Percentiles rank a stretch among this genome's conserved stretches.
Evolutionary conservation across 2,329 filamentous ascomycete genomes (phyloP).

Genomic region (Cercospora nicotianae): DNA sequence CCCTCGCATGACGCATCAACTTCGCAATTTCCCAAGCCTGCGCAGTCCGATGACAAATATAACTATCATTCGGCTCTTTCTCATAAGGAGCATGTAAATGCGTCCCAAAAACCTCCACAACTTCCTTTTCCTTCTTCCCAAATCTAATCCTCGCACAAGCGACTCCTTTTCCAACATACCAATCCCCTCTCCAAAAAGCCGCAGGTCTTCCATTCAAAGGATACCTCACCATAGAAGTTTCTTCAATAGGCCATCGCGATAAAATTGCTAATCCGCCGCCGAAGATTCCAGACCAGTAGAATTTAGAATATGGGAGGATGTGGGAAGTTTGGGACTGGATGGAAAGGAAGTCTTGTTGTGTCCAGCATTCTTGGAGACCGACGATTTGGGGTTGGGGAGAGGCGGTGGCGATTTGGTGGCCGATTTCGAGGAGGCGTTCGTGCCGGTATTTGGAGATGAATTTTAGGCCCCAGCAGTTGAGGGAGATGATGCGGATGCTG

Average conservation of each 20-base stretch:
- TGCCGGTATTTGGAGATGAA: slow-evolving; percentile 75
- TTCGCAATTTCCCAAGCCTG: slow-evolving; percentile 96
- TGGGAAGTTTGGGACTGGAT: slow-evolving; percentile 72
- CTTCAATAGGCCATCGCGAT: slow-evolving; percentile 87
- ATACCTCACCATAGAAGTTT: slow-evolving; percentile 82
- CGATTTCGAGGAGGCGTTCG: slow-evolving; percentile 80
- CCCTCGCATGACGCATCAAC: slow-evolving; percentile 76
- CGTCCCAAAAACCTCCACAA: slow-evolving; percentile 89
- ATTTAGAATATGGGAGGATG: slow-evolving; percentile 85
- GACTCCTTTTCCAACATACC: slow-evolving; percentile 94
- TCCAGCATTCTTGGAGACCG: slow-evolving; percentile 94
- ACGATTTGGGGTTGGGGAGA: slow-evolving; percentile 77
- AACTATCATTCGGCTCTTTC: slow-evolving; percentile 73
- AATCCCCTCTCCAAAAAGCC: slow-evolving; percentile 91
- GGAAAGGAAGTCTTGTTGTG: slow-evolving; percentile 75
- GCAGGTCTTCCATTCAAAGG: slow-evolving; percentile 91
- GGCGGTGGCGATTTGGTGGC: slow-evolving; percentile 69
- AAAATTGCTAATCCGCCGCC: slow-evolving; percentile 86
- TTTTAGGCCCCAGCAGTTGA: slow-evolving; percentile 98
- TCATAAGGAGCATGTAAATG: slow-evolving; percentile 86
- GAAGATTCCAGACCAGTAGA: slow-evolving; percentile 86
- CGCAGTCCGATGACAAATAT: slow-evolving; percentile 84
- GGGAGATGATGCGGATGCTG: slow-evolving; percentile 73
- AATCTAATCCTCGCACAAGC: slow-evolving; percentile 78
- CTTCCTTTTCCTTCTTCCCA: slow-evolving; percentile 61